Conservation (phyloP, 192 early-diverging fungal species). For the Rhizophagus clarus region DNA sequence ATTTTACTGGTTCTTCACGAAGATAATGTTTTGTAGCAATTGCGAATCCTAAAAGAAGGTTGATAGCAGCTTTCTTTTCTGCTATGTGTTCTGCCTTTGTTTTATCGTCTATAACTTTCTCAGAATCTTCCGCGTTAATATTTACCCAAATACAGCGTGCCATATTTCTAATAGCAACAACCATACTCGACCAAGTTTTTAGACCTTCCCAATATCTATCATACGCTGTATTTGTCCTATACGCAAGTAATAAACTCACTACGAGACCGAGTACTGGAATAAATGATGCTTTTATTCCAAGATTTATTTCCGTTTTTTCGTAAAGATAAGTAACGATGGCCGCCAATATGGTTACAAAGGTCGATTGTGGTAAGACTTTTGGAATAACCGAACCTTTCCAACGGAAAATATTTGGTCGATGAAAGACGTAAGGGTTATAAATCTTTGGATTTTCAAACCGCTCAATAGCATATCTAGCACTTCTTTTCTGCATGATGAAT, state of each 20-base stretch:
- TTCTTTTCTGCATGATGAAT: too few relatives aligned
- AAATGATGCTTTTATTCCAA: constrained; percentile 4
- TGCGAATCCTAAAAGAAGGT: constrained; percentile 78
- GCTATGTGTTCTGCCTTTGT: constrained; percentile 33
- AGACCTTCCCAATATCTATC: constrained; percentile 86
- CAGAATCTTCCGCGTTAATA: constrained; percentile 26
- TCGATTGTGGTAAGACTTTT: not conserved
- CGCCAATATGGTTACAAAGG: not conserved
- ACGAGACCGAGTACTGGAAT: constrained; percentile 12
- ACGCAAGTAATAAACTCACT: constrained; percentile 15
- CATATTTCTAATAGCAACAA: constrained; percentile 72
- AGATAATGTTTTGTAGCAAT: constrained; percentile 84
- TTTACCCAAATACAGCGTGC: constrained; percentile 77
- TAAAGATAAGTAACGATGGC: not conserved
- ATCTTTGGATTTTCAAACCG: not conserved
- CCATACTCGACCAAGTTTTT: constrained; percentile 76
- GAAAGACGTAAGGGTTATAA: not conserved
- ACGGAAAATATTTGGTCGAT: not conserved
- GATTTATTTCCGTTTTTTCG: not conserved
- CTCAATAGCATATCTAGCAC: not conserved
- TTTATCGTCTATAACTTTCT: too few relatives aligned
- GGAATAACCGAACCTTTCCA: constrained; percentile 18
- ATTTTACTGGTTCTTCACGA: constrained; percentile 69
- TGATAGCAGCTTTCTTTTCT: constrained; percentile 72
- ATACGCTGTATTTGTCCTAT: constrained; percentile 32